Percentiles rank a stretch among this genome's conserved stretches.
Conservation (phyloP, 192 early-diverging fungal genomes). For the Linnemannia schmuckeri region DNA sequence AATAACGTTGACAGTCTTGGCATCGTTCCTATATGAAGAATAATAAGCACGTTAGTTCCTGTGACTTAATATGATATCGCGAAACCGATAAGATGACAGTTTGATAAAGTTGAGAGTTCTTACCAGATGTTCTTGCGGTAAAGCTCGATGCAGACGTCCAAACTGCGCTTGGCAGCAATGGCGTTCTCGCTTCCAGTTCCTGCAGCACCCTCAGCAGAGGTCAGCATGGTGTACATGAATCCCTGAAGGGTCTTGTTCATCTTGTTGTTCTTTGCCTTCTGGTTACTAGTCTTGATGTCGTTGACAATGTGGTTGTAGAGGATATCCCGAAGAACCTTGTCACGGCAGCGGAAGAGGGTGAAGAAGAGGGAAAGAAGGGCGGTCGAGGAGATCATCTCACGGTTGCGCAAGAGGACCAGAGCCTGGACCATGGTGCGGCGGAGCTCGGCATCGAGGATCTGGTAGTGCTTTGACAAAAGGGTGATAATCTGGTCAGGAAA, state of each 20-base stretch:
- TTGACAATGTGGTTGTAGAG: constrained; percentile 95
- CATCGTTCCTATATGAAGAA: constrained; percentile 80
- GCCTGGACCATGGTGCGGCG: constrained; percentile 91
- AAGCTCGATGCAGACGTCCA: constrained; percentile 97
- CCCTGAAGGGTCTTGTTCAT: constrained; percentile 98
- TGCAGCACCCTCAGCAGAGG: constrained; percentile 73
- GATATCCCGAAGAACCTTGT: constrained; percentile 90
- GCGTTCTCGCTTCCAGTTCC: constrained; percentile 72
- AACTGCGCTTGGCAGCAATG: constrained; percentile 95
- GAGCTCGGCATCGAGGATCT: constrained; percentile 85
- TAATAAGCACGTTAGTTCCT: background rate
- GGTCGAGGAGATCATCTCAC: constrained; percentile 73
- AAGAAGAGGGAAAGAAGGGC: constrained; percentile 93
- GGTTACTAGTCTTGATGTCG: constrained; percentile 95
- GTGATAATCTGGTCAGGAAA: constrained; percentile 91
- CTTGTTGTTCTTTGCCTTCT: constrained; percentile 95
- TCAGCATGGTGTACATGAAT: constrained; percentile 98
- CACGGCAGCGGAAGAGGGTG: constrained; percentile 93
- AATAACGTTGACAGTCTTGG: constrained; percentile 99
- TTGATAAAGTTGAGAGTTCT: background rate
- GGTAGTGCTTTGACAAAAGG: constrained; percentile 84
- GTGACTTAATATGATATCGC: background rate
- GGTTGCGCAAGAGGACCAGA: constrained; percentile 88
- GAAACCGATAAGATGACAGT: background rate
- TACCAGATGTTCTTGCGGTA: constrained; percentile 97